Percentiles rank a stretch among this genome's conserved stretches.
Conservation (phyloP, 441 rosid species). For the Populus hybrid region DNA sequence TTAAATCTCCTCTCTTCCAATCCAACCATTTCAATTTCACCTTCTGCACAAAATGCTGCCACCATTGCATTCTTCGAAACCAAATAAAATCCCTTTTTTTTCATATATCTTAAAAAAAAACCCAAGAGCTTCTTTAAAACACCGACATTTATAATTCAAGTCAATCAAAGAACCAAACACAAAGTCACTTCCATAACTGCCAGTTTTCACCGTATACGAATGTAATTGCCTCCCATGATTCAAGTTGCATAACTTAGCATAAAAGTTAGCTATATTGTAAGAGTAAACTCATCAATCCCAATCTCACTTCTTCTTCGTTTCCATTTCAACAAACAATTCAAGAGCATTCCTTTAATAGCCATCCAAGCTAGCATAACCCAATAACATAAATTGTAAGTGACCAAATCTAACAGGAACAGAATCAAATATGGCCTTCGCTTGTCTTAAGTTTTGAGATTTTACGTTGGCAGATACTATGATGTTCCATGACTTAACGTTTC, state of each 20-base stretch:
- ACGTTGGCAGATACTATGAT: conserved; percentile 55
- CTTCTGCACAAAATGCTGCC: conserved; percentile 69
- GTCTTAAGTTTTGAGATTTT: conserved; percentile 42
- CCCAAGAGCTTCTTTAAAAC: conserved; percentile 41
- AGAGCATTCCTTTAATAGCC: conserved; percentile 49
- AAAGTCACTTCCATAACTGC: conserved; percentile 51
- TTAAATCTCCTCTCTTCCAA: conserved; percentile 45
- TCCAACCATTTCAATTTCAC: conserved; percentile 55
- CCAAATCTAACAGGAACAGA: conserved; percentile 39
- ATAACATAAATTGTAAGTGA: conserved; percentile 62
- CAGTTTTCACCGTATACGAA: conserved; percentile 56
- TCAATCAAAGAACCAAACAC: conserved; percentile 68
- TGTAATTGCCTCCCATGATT: conserved; percentile 61
- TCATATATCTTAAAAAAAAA: conserved; percentile 28
- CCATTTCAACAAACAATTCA: conserved; percentile 52
- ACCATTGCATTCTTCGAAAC: conserved; percentile 70
- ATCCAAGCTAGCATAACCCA: conserved; percentile 46
- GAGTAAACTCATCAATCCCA: conserved; percentile 54
- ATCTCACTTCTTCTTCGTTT: conserved; percentile 21
- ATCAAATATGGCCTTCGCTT: conserved; percentile 50
- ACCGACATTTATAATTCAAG: conserved; percentile 67
- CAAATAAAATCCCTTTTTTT: conserved; percentile 34
- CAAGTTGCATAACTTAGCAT: conserved; percentile 44
- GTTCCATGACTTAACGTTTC: conserved; percentile 70
- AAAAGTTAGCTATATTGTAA: conserved; percentile 56